Evolutionary conservation across 139 green algal genomes (phyloP), one percentile per base, ranked within the genome.

Genomic region (Micromonas commoda): DNA sequence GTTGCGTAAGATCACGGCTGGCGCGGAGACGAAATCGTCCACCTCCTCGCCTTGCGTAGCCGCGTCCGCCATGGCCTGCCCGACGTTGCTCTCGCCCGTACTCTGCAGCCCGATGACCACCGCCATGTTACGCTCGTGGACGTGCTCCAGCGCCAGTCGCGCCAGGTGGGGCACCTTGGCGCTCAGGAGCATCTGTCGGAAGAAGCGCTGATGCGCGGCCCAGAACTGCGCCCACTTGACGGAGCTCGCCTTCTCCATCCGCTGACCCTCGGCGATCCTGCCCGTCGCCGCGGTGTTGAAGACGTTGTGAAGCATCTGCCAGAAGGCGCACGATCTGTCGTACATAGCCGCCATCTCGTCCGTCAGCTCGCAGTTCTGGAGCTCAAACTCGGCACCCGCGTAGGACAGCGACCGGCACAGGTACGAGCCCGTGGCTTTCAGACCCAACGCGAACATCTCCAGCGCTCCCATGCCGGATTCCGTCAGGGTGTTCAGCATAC

Each of bases 11-110:
- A 91, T 85, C 79, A 90, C 85, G 71, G 82, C 81, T 0, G 91
- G 92, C 4, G 90, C 89, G 6, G 83, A 90, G 61, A 95, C 66
- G 45, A 95, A 89, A 83, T 96, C 91, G n/a, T 95, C 86, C 64
- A 82, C 20, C 64, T 83, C 83, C 26, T 38, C 31, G 23, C 85
- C 81, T 23, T 90, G n/a, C n/a, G n/a, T n/a, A n/a, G n/a, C n/a
- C n/a, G n/a, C 82, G 52, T 74, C 35, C 16, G 73, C 75, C 9
- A 82, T 79, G 2, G 54, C 76, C 60, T 52, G 9, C 80, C 81
- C 5, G 85, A 71, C 89, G 83, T 88, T 91, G 71, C 91, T 87
- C 82, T 96, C 92, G 23, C 92, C 92, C 16, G 92, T 94, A 67
- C 74, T 88, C 82, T 94, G 92, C 79, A 96, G 80, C 9, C 91